Evolutionary conservation across 116 monocot species (phyloP).

Genomic region (Iris pallida): DNA sequence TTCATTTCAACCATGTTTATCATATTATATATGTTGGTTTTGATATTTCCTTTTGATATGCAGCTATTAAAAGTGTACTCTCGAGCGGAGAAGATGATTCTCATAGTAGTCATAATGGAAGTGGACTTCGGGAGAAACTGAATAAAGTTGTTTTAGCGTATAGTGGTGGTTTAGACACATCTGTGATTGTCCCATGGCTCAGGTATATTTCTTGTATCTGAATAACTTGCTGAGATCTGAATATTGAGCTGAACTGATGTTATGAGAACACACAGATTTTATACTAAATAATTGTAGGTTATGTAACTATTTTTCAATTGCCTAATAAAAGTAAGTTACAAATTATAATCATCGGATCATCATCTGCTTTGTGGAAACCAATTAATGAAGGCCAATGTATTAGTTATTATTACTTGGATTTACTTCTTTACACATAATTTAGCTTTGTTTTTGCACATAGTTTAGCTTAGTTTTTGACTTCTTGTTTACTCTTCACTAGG

Average conservation of each 20-base stretch:
- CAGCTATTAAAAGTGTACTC: slow-evolving; percentile 31
- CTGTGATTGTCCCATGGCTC: slow-evolving; percentile 96
- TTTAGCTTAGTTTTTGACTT: not conserved
- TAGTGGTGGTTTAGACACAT: slow-evolving; percentile 97
- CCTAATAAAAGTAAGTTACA: too few relatives aligned
- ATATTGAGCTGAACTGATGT: too few relatives aligned
- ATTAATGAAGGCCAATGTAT: too few relatives aligned
- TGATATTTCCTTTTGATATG: slow-evolving; percentile 3
- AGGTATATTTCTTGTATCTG: slow-evolving; percentile 33
- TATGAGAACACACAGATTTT: too few relatives aligned
- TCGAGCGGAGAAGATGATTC: slow-evolving; percentile 16
- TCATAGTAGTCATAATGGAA: slow-evolving; percentile 8
- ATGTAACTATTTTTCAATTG: too few relatives aligned
- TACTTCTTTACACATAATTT: too few relatives aligned
- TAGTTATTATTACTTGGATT: too few relatives aligned
- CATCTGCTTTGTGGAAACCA: too few relatives aligned
- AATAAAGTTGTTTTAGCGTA: slow-evolving; percentile 92
- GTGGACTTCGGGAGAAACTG: slow-evolving; percentile 55
- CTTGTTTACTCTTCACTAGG: not conserved
- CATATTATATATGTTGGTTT: not conserved
- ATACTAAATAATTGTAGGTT: too few relatives aligned
- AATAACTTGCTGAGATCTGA: not conserved
- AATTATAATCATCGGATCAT: too few relatives aligned
- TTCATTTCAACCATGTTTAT: not conserved
- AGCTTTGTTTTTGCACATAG: too few relatives aligned